Percentiles rank a stretch among this genome's conserved stretches.
Evolutionary conservation across 495 filamentous ascomycete genomes (phyloP).

Genomic region (Cercophora scortea): DNA sequence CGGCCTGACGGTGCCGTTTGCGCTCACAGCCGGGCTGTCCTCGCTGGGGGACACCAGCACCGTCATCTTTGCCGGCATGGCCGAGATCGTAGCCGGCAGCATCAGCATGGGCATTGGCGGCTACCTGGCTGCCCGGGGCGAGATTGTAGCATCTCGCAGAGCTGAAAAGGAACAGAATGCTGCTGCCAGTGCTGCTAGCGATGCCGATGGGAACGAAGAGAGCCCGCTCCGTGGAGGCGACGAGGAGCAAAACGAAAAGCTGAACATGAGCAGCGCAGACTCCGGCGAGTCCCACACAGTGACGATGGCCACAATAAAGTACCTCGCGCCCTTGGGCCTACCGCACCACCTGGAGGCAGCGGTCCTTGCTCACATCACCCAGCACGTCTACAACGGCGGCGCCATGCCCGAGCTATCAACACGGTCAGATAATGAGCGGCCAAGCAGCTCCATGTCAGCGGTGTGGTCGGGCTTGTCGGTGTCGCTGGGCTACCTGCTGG

Average conservation of each 20-base stretch:
- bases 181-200: background rate
- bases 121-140: conserved; percentile 63
- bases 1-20: conserved; percentile 59
- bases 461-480: conserved; percentile 42
- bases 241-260: background rate
- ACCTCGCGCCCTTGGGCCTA: conserved; percentile 40
- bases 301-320: conserved; percentile 6
- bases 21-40: conserved; percentile 54
- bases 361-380: conserved; percentile 54
- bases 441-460: conserved; percentile 4
- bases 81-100: conserved; percentile 59
- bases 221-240: background rate
- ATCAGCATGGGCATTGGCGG: conserved; percentile 68
- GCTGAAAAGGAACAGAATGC: background rate
- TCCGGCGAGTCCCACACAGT: background rate
- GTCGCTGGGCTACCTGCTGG: conserved; percentile 64
- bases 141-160: conserved; percentile 29
- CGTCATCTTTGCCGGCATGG: conserved; percentile 62
- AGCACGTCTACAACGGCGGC: background rate
- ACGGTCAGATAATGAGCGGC: background rate
- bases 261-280: background rate
- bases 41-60: conserved; percentile 54
- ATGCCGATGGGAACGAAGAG: background rate
- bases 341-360: conserved; percentile 60
- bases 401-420: background rate